Base-by-base conservation (phyloP, 257 asterid species). In the Solanum tacnaense region DNA sequence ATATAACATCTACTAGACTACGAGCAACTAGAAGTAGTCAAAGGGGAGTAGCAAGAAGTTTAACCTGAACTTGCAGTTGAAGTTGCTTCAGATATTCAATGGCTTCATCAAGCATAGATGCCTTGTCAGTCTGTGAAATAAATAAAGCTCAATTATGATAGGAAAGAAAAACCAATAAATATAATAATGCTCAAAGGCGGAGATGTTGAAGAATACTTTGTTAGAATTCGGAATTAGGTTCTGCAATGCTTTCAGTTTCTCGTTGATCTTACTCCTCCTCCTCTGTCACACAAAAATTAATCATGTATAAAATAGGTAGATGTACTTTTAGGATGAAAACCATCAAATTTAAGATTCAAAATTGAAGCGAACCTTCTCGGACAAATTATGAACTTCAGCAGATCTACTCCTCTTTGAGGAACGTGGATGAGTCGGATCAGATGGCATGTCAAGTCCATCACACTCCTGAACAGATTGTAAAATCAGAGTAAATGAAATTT, bases 101-200 rank as follows among this genome's bases (percentile, higher is more conserved):
- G 86, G 98, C 98, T 91, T 96, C 99, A 88, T 97, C 99, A 94
- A 97, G 89, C 99, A 97, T 96, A 8, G 99, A 97, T 87, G 99
- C 99, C 92, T 97, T 97, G 90, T 97, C 99, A 58, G 99, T 95
- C 99, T 97, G 88, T 56, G 86, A 91, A 38, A 90, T 6, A 65
- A 86, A 89, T 78, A 73, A 87, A 89, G 35, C 87, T 71, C n/a
- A 86, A 83, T 85, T 41, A 88, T 88, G 32, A 60, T 4, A 76
- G 21, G 34, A 13, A 52, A 31, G 89, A 35, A 62, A 86, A 83
- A 29, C 32, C 7, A 52, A 62, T 56, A 31, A 25, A 74, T 21
- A 68, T 6, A 78, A 38, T 58, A n/a, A 34, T 56, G 72, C 36
- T 85, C 79, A 21, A 60, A 81, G 20, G 67, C 29, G 16, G 35